These are phyloP conservation scores for Arthromyces matolae DNA, from an alignment of 768 basidiomycete species.

Conservation along the genomic window DNA sequence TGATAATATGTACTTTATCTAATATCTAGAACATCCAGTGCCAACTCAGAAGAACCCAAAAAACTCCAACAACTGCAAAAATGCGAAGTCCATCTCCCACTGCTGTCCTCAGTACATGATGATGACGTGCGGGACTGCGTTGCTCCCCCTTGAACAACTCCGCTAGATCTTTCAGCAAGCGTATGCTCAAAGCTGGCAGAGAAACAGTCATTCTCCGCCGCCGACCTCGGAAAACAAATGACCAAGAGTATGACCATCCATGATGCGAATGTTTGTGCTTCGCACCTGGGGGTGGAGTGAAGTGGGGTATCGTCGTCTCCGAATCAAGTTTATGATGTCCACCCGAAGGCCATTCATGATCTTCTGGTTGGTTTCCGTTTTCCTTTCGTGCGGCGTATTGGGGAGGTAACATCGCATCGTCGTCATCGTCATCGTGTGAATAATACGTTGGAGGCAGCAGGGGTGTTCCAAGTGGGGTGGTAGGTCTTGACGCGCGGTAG, in stretches of 20 bases:
- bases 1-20: background rate
- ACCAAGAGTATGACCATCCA: slow-evolving; percentile 43
- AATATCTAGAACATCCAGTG: slow-evolving; percentile 24
- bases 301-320: slow-evolving; percentile 24
- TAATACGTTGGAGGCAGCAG: slow-evolving; percentile 32
- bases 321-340: slow-evolving; percentile 15
- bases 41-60: slow-evolving; percentile 38
- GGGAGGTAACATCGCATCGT: slow-evolving; percentile 46
- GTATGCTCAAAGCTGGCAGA: slow-evolving; percentile 30
- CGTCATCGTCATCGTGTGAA: slow-evolving; percentile 44
- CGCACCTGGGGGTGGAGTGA: slow-evolving; percentile 34
- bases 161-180: slow-evolving; percentile 16
- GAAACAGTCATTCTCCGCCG: slow-evolving; percentile 50
- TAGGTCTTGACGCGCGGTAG: slow-evolving; percentile 40
- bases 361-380: slow-evolving; percentile 26
- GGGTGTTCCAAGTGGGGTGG: slow-evolving; percentile 39
- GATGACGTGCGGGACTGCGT: slow-evolving; percentile 21
- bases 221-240: slow-evolving; percentile 53
- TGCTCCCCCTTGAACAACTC: slow-evolving; percentile 12
- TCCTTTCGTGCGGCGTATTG: slow-evolving; percentile 45
- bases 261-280: slow-evolving; percentile 20
- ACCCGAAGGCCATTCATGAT: slow-evolving; percentile 36
- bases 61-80: slow-evolving; percentile 32
- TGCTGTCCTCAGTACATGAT: slow-evolving; percentile 33
- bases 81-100: slow-evolving; percentile 36